Percentiles rank a stretch among this genome's conserved stretches.
phyloP scores from a whole-genome alignment of 495 filamentous ascomycete species.

The Cenococcum geophilum region DNA sequence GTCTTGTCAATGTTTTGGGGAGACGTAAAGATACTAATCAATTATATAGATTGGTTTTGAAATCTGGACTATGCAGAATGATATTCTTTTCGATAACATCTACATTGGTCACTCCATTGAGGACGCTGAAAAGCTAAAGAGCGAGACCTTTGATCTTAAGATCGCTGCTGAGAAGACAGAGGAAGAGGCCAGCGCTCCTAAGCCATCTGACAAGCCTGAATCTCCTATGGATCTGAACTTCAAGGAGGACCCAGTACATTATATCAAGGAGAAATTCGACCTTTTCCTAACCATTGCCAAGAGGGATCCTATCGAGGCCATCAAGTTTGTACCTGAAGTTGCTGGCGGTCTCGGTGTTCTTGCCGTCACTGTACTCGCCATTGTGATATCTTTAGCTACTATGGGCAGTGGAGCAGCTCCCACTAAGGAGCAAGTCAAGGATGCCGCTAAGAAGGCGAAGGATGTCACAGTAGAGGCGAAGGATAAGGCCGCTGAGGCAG shows the following conservation, averaged over 20 bases:
- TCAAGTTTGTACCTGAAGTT: conserved; percentile 87
- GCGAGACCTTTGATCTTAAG: conserved; percentile 94
- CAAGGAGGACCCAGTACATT: conserved; percentile 83
- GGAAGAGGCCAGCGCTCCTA: conserved; percentile 77
- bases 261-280: conserved; percentile 86
- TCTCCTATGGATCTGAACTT: conserved; percentile 76
- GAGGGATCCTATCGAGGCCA: conserved; percentile 80
- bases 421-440: conserved; percentile 48
- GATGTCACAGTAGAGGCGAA: conserved; percentile 63
- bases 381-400: conserved; percentile 54
- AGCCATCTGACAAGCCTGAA: conserved; percentile 56
- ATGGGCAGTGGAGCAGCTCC: conserved; percentile 50
- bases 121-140: conserved; percentile 84
- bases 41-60: conserved; percentile 78
- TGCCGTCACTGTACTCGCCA: conserved; percentile 56
- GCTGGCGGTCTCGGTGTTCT: conserved; percentile 70
- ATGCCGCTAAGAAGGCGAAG: conserved; percentile 65
- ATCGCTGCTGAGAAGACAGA: conserved; percentile 72
- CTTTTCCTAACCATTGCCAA: conserved; percentile 79
- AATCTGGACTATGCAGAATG: conserved; percentile 99
- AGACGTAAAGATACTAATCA: conserved; percentile 10
- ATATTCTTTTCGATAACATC: conserved; percentile 99
- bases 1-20: conserved; percentile 34
- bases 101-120: conserved; percentile 97
- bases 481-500: conserved; percentile 72